Conservation (phyloP, 106 monocot genomes). For the Triglochin maritima region DNA sequence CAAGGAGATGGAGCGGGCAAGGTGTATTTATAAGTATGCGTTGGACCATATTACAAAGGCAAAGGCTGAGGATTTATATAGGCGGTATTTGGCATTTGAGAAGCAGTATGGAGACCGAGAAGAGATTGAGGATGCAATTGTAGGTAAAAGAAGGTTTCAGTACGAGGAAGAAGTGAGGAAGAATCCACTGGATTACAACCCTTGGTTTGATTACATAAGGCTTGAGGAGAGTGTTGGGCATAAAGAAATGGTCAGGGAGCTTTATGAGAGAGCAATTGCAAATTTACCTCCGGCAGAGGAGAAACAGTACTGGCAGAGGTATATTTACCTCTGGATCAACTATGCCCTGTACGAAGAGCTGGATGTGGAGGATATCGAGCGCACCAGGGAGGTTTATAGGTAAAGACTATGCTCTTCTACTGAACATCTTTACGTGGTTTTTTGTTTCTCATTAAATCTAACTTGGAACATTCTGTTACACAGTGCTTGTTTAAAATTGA, state of each 20-base stretch:
- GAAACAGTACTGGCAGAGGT: slow-evolving; percentile 93
- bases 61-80: slow-evolving; percentile 70
- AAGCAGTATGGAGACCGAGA: slow-evolving; percentile 83
- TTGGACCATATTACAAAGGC: slow-evolving; percentile 86
- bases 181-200: slow-evolving; percentile 72
- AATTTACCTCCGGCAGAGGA: slow-evolving; percentile 91
- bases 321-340: slow-evolving; percentile 95
- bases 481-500: slow-evolving; percentile 65
- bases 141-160: slow-evolving; percentile 86
- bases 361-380: slow-evolving; percentile 60
- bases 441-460: not conserved
- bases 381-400: slow-evolving; percentile 81
- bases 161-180: slow-evolving; percentile 92
- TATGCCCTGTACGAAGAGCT: slow-evolving; percentile 93
- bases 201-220: slow-evolving; percentile 88
- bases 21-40: slow-evolving; percentile 68
- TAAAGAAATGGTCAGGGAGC: slow-evolving; percentile 61
- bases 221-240: slow-evolving; percentile 81
- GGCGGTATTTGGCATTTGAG: slow-evolving; percentile 77
- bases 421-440: not conserved
- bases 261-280: slow-evolving; percentile 78
- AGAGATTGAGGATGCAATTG: slow-evolving; percentile 91
- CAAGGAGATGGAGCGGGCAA: slow-evolving; percentile 77
- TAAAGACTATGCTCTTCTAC: slow-evolving; percentile 5
- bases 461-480: not conserved